phyloP scores from a whole-genome alignment of 2,329 filamentous ascomycete species.

The Colletotrichum spinosum region DNA sequence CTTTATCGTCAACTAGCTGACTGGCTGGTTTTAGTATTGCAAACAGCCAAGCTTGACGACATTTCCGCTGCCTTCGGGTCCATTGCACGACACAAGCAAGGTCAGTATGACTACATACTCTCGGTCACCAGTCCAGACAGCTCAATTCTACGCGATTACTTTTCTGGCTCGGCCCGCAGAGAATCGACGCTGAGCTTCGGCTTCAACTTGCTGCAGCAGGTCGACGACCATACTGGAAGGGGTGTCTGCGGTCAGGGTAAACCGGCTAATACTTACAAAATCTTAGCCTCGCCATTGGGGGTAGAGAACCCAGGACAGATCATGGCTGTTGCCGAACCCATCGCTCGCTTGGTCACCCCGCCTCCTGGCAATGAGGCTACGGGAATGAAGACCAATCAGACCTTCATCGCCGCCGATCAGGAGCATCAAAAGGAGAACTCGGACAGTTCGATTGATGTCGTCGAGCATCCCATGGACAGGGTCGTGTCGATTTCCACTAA shows the following conservation, averaged over 20 bases:
- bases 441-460: background rate
- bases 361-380: conserved; percentile 2
- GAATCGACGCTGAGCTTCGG: conserved; percentile 57
- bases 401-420: background rate
- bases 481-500: conserved; percentile 29
- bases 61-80: conserved; percentile 4
- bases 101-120: conserved; percentile 64
- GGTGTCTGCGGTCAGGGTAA: conserved; percentile 39
- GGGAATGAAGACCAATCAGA: conserved; percentile 8
- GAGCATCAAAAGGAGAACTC: conserved; percentile 12
- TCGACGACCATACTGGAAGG: conserved; percentile 42
- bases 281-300: conserved; percentile 61
- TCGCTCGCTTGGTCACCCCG: conserved; percentile 11
- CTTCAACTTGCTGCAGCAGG: conserved; percentile 62
- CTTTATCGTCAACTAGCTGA: conserved; percentile 10
- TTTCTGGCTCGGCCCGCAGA: background rate
- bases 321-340: conserved; percentile 33
- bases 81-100: conserved; percentile 56
- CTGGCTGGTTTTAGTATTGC: conserved; percentile 11
- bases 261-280: conserved; percentile 54
- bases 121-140: conserved; percentile 48
- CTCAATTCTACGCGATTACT: conserved; percentile 28
- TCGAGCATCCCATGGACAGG: conserved; percentile 13
- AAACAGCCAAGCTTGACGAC: conserved; percentile 14
- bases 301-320: conserved; percentile 10